Percentiles rank a stretch among this genome's conserved stretches.
Evolutionary conservation across 306 rosid genomes (phyloP).

Genomic region (Cicer arietinum): DNA sequence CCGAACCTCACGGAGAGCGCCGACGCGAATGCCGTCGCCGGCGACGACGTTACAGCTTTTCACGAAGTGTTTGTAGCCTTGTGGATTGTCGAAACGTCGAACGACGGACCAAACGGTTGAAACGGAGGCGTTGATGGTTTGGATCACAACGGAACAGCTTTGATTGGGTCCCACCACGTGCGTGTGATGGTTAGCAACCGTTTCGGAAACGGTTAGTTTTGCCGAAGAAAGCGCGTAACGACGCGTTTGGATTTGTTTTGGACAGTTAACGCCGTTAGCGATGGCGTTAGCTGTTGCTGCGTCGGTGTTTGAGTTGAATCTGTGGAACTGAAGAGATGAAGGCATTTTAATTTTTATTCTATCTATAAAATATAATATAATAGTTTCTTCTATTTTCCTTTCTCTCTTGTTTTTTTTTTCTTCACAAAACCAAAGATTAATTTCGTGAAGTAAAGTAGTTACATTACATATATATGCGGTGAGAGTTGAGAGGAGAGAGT

Average conservation of each 20-base stretch:
- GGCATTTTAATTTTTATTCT: slow-evolving; percentile 52
- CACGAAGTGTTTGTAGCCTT: slow-evolving; percentile 84
- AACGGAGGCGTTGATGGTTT: slow-evolving; percentile 70
- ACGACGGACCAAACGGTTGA: slow-evolving; percentile 84
- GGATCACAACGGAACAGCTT: slow-evolving; percentile 82
- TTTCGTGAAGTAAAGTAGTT: slow-evolving; percentile 11
- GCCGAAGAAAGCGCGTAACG: slow-evolving; percentile 20
- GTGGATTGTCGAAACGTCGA: slow-evolving; percentile 89
- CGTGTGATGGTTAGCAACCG: slow-evolving; percentile 56
- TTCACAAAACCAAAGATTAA: slow-evolving; percentile 30
- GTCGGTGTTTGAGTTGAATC: slow-evolving; percentile 53
- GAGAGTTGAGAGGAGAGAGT: slow-evolving; percentile 29
- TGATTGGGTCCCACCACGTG: slow-evolving; percentile 61
- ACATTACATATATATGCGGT: slow-evolving; percentile 11
- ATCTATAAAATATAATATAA: too few species aligned
- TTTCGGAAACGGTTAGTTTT: slow-evolving; percentile 46
- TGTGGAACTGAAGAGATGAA: slow-evolving; percentile 71
- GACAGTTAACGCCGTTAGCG: slow-evolving; percentile 45
- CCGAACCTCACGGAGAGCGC: slow-evolving; percentile 74
- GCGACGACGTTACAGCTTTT: slow-evolving; percentile 88
- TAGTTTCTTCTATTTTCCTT: too few species aligned
- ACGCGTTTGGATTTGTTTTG: slow-evolving; percentile 48
- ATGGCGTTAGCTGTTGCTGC: slow-evolving; percentile 40
- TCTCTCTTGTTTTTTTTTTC: background rate
- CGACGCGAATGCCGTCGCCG: slow-evolving; percentile 68